A percentile compares a stretch with the other conserved stretches of the same genome.
Evolutionary conservation across 805 yeast species (phyloP).

Genomic region (Yarrowia sp.): DNA sequence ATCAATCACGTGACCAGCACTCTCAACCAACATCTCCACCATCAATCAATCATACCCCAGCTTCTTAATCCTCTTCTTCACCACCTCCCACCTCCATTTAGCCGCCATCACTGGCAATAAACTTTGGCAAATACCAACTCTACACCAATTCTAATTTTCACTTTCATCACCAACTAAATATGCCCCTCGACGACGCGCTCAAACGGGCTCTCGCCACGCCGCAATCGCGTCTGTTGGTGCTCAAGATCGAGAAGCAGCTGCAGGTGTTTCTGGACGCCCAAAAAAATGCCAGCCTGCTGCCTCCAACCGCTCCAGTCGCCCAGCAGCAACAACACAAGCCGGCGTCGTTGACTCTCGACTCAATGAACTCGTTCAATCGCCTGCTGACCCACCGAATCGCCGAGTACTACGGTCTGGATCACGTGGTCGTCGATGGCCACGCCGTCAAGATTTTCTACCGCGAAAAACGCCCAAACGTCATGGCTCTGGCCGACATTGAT

Average conservation of each 20-base stretch:
- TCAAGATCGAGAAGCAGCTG: slow-evolving; percentile 50
- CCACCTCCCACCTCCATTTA: not conserved
- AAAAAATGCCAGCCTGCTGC: slow-evolving; percentile 33
- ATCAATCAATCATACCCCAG: too few relatives aligned
- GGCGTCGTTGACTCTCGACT: slow-evolving; percentile 40
- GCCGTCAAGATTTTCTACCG: slow-evolving; percentile 47
- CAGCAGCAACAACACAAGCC: slow-evolving; percentile 21
- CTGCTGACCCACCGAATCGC: slow-evolving; percentile 68
- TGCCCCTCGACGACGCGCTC: slow-evolving; percentile 39
- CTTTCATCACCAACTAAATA: slow-evolving; percentile 6
- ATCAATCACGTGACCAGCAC: too few relatives aligned
- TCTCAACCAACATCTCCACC: too few relatives aligned
- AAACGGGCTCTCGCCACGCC: slow-evolving; percentile 45
- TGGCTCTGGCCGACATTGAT: slow-evolving; percentile 26
- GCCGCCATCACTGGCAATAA: not conserved
- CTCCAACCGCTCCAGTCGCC: slow-evolving; percentile 11
- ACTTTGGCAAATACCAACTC: not conserved
- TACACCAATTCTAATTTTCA: slow-evolving; percentile 5
- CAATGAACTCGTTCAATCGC: slow-evolving; percentile 68
- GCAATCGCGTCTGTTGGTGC: slow-evolving; percentile 51
- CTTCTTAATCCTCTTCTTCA: not conserved
- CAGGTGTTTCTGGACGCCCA: slow-evolving; percentile 46
- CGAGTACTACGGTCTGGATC: slow-evolving; percentile 61
- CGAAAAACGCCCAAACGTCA: slow-evolving; percentile 1
- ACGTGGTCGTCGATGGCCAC: slow-evolving; percentile 52